Conservation (phyloP, 768 basidiomycete species). For the Amylocystis lapponica region DNA sequence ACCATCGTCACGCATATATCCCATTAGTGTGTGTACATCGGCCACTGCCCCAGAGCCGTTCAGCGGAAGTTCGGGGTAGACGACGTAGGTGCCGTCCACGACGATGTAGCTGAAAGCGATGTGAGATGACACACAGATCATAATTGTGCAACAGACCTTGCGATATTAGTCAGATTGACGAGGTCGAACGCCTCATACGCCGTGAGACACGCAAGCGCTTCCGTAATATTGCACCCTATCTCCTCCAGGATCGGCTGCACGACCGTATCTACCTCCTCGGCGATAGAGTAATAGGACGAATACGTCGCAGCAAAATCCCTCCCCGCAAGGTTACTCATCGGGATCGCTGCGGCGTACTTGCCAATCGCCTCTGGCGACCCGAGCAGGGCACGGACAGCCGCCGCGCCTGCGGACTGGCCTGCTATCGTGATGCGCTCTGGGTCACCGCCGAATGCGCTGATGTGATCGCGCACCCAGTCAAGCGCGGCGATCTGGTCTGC, state of each 20-base stretch:
- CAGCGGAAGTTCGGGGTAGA: slow-evolving; percentile 32
- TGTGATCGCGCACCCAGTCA: slow-evolving; percentile 45
- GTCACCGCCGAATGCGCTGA: slow-evolving; percentile 54
- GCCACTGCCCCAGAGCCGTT: slow-evolving; percentile 31
- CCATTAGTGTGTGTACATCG: slow-evolving; percentile 42
- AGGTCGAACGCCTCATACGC: slow-evolving; percentile 29
- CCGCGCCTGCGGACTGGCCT: slow-evolving; percentile 51
- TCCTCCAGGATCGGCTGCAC: slow-evolving; percentile 33
- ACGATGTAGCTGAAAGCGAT: slow-evolving; percentile 31
- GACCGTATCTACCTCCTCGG: slow-evolving; percentile 30
- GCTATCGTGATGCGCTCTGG: slow-evolving; percentile 44
- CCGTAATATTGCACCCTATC: slow-evolving; percentile 34
- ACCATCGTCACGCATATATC: slow-evolving; percentile 48
- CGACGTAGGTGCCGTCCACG: slow-evolving; percentile 42
- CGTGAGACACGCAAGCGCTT: slow-evolving; percentile 33
- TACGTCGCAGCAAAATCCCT: slow-evolving; percentile 43
- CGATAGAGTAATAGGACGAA: slow-evolving; percentile 43
- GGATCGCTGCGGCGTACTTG: slow-evolving; percentile 28
- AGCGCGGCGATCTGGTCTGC: slow-evolving; percentile 39
- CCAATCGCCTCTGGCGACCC: slow-evolving; percentile 27
- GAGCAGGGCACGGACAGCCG: slow-evolving; percentile 31
- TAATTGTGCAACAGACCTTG: slow-evolving; percentile 17
- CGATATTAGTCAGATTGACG: slow-evolving; percentile 27
- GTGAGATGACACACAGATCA: background rate
- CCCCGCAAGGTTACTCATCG: slow-evolving; percentile 43